A percentile compares a stretch with the other conserved stretches of the same genome.
Conservation (phyloP, 345 rosid genomes). For the Odontarrhena argentea region DNA sequence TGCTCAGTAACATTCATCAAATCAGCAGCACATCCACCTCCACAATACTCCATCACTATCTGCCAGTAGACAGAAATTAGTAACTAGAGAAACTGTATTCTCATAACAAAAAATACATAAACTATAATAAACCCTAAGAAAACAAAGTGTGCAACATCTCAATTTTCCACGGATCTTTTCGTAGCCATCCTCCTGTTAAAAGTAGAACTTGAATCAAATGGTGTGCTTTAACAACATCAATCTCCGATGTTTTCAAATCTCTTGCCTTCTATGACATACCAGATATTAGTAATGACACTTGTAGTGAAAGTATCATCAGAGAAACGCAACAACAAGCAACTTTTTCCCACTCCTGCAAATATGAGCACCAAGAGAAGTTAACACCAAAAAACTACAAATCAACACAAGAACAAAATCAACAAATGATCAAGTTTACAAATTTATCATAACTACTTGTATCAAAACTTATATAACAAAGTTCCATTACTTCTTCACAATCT, state of each 20-base stretch:
- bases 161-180: conserved; percentile 96
- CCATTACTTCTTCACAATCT: too few species aligned
- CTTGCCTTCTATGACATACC: conserved; percentile 98
- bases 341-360: too few species aligned
- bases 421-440: too few species aligned
- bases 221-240: conserved; percentile 86
- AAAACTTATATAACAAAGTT: too few species aligned
- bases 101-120: conserved; percentile 20
- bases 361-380: too few species aligned
- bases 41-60: conserved; percentile 99
- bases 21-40: conserved; percentile 98
- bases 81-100: conserved; percentile 21
- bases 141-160: conserved; percentile 77
- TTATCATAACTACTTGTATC: too few species aligned
- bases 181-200: conserved; percentile 90
- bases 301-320: too few species aligned
- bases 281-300: too few species aligned
- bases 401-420: too few species aligned
- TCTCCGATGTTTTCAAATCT: conserved; percentile 89
- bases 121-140: background rate
- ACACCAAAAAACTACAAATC: too few species aligned
- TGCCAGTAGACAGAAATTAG: conserved; percentile 53
- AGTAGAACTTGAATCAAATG: conserved; percentile 22
- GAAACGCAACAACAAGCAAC: too few species aligned
- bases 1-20: conserved; percentile 89